phyloP scores from a whole-genome alignment of 805 yeast species.

The Kodamaea kaohsiungensis region DNA sequence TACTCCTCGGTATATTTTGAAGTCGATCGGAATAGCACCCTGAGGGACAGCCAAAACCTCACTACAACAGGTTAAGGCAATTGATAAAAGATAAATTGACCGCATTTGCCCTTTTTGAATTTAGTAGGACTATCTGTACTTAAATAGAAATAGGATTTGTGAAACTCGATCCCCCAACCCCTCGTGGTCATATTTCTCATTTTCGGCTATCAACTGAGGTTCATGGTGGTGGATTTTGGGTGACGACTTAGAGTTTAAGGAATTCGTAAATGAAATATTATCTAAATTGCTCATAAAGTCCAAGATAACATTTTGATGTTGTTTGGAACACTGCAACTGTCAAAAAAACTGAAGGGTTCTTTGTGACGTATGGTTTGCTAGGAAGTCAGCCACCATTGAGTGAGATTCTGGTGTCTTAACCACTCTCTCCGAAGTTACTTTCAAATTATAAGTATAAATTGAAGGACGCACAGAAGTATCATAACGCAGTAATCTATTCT shows the following conservation, averaged over 20 bases:
- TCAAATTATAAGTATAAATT: no score
- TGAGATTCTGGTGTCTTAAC: not conserved
- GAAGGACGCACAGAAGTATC: not conserved
- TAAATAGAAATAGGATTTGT: no score
- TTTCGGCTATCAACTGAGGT: not conserved
- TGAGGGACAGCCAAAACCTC: not conserved
- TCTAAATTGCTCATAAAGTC: not conserved
- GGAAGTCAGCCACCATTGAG: no score
- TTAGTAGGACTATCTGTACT: not conserved
- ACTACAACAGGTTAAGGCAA: not conserved
- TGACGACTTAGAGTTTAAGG: not conserved
- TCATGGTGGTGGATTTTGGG: not conserved
- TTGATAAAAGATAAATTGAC: not conserved
- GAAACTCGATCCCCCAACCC: not conserved
- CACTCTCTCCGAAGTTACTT: not conserved
- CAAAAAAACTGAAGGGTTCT: not conserved
- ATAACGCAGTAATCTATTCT: not conserved
- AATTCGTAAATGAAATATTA: not conserved
- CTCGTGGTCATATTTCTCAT: not conserved
- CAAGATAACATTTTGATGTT: not conserved
- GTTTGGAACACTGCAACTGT: not conserved
- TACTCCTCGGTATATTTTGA: not conserved
- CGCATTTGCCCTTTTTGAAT: not conserved
- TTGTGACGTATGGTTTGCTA: not conserved
- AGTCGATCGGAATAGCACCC: not conserved